Base-by-base conservation (phyloP, 805 yeast species). In the Candida broadrunensis region DNA sequence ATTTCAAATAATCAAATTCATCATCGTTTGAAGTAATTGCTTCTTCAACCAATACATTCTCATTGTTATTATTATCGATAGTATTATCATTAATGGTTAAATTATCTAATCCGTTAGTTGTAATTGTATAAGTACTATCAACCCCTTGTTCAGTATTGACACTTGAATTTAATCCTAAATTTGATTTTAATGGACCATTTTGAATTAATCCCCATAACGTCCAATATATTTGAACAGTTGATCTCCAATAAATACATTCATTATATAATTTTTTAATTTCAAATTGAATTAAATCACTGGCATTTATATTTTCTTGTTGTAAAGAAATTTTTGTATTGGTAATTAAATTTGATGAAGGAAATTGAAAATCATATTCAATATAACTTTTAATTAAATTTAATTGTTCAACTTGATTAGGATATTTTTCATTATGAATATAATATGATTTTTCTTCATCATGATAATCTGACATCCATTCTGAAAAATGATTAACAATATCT, bases 391-490 rank as follows among this genome's bases (percentile, higher is more conserved):
- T 61, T 50, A 89, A 75, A 53, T 84, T 83, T 48, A 83, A 57
- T 54, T 85, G 82, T 57, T 89, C 84, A 34, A 80, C 79, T 45
- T 70, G 67, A 12, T 70, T 67, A 8, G 99, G 99, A 61, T 76
- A 93, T 29, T 67, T 63, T 11, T 73, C 65, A 25, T 65, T 68
- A 50, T 77, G 72, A n/a, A 85, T 66, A 41, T 63, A 76, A 58
- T 84, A 78, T 13, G 71, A 63, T 36, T 49, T 45, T 15, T 71
- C 67, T 1, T 81, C 77, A 50, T 80, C 78, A 55, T 84, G 87
- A 58, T 91, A 93, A 66, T 93, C 88, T 36, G 88, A 77, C 97
- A 90, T 93, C 99, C 99, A 91, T 67, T 91, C 99, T 48, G 86
- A 77, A 51, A 93, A 86, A 66, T 93, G 99, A 60, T 93, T 90